Conservation (phyloP, 2,329 filamentous ascomycete genomes). For the Harringtonia aguacate region DNA sequence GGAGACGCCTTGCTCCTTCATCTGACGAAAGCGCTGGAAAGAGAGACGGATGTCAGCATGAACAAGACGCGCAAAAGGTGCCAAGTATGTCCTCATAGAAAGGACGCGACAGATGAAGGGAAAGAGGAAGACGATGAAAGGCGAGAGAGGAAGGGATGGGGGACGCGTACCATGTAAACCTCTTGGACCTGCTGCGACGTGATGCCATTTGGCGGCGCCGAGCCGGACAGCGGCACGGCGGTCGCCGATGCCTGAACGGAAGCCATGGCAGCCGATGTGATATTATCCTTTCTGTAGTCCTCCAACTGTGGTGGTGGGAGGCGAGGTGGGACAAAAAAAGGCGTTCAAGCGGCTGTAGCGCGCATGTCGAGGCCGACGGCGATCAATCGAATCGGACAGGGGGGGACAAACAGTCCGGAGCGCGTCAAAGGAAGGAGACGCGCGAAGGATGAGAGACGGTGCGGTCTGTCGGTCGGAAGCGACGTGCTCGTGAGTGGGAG, state of each 20-base stretch:
- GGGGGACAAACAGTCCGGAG: not conserved
- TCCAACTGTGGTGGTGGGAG: constrained; percentile 4
- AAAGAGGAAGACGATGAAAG: not conserved
- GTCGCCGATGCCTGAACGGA: constrained; percentile 63
- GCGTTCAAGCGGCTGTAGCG: not conserved
- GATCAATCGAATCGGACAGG: too few species aligned
- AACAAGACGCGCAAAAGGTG: not conserved
- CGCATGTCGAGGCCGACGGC: too few species aligned
- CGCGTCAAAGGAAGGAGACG: not conserved
- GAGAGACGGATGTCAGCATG: not conserved
- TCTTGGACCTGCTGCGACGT: constrained; percentile 72
- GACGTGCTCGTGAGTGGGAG: not conserved
- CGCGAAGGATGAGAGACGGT: too few species aligned
- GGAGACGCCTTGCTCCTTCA: constrained; percentile 77
- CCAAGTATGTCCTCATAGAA: not conserved
- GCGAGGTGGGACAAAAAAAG: not conserved
- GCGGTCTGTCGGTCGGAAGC: not conserved
- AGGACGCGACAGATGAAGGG: not conserved
- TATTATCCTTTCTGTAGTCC: constrained; percentile 11
- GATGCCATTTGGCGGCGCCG: constrained; percentile 53
- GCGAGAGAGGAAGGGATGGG: not conserved
- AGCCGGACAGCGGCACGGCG: constrained; percentile 53
- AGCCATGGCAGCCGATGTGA: constrained; percentile 49
- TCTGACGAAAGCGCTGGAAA: constrained; percentile 72
- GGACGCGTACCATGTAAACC: constrained; percentile 29